Base-by-base conservation (phyloP, 371 early-diverging fungal genomes). In the Racocetra persica region DNA sequence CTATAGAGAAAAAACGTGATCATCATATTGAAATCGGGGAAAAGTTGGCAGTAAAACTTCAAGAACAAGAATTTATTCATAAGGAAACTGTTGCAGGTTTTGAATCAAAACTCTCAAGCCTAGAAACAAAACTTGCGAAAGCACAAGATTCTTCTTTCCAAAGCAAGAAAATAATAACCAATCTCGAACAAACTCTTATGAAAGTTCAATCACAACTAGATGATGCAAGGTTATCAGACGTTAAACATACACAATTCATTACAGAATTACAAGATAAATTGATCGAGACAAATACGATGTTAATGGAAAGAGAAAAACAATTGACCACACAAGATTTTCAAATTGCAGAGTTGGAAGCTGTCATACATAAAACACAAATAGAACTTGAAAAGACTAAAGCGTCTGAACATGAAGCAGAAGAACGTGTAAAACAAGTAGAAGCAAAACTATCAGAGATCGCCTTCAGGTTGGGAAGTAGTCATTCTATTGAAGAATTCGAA, bases 201-300 rank as follows among this genome's bases (percentile, higher is more conserved):
- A 51, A 11, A 22, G 20, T 70, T 7, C 54, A 24, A 45, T 16
- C 55, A 16, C 57, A 78, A 70, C 20, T 70, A 22, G 57, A 36
- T 26, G 41, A 77, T 13, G 52, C 79, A 20, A 26, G 60, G 24
- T 32, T 38, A 20, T 36, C 69, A 8, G 65, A 77, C 11, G 45
- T 57, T 26, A 66, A 69, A 28, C 66, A 70, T n/a, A 24, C 51
- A 4, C 28, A 22, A 10, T 20, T 81, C 0, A 70, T 41, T 32
- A 62, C 66, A 14, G 79, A 81, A 36, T 41, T 81, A 8, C 78
- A 81, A 55, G 16, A n/a, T 2, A 81, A 78, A 24, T 36, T 81
- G 14, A 8, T 38, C 8, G 54, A 76, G 65, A 38, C 71, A 49
- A 36, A 38, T 66, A n/a, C 13, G n/a, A 45, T 28, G 18, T 51